These are phyloP conservation scores for Monosporozyma yasuniensis DNA, from an alignment of 805 yeast species.

Conservation along the genomic window DNA sequence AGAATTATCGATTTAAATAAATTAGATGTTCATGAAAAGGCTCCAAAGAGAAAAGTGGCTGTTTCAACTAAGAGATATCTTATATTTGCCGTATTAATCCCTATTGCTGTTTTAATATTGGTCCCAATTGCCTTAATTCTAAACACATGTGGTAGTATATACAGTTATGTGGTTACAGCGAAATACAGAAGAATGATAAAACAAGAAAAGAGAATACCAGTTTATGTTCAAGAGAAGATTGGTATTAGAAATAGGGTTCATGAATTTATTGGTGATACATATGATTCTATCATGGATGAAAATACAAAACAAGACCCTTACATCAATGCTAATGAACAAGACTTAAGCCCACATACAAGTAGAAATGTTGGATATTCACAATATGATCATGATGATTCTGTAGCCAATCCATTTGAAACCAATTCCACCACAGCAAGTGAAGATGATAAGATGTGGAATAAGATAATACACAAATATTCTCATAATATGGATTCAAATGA, in stretches of 20 bases:
- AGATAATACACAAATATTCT: conserved; percentile 22
- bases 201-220: conserved; percentile 9
- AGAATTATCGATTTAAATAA: conserved; percentile 20
- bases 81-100: neutral
- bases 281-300: conserved; percentile 17
- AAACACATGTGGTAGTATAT: conserved; percentile 24
- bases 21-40: conserved; percentile 10
- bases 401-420: neutral
- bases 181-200: conserved; percentile 19
- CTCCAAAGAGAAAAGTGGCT: neutral
- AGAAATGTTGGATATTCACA: neutral
- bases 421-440: neutral
- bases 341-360: neutral
- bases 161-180: conserved; percentile 22
- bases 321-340: conserved; percentile 5
- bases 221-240: conserved; percentile 14
- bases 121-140: conserved; percentile 23
- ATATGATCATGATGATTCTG: neutral
- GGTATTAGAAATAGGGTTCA: conserved; percentile 20
- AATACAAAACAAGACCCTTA: conserved; percentile 11
- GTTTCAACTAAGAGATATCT: neutral
- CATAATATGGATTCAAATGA: conserved; percentile 11
- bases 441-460: conserved; percentile 14
- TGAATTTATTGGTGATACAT: conserved; percentile 17
- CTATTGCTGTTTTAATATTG: conserved; percentile 7